Percentiles rank a stretch among this genome's conserved stretches.
Evolutionary conservation across 1,284 basidiomycete genomes (phyloP).

Genomic region (Tremellales sp.): DNA sequence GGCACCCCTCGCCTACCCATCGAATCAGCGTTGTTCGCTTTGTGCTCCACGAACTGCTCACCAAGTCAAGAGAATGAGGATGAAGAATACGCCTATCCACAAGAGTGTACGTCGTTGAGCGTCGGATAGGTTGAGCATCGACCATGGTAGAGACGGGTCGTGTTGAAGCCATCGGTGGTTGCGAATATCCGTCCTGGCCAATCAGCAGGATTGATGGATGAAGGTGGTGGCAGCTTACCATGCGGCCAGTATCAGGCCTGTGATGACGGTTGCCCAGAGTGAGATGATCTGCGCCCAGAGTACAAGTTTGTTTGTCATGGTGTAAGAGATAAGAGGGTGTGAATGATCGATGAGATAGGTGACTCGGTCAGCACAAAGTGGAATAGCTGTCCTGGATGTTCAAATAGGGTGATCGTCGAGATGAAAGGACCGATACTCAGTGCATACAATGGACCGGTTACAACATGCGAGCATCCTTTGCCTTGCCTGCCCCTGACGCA

Average conservation of each 20-base stretch:
- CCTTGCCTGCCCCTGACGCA: neutral
- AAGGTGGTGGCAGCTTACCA: neutral
- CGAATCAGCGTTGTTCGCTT: neutral
- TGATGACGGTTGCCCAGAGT: neutral
- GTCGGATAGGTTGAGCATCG: conserved; percentile 14
- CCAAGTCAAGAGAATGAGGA: conserved; percentile 22
- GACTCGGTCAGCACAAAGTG: neutral
- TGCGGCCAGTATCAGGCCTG: neutral
- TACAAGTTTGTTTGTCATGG: no score
- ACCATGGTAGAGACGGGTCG: neutral
- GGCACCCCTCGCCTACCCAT: neutral
- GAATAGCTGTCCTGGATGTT: no score
- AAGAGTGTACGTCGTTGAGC: conserved; percentile 22
- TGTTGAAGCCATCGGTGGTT: neutral
- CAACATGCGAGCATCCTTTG: no score
- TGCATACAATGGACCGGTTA: neutral
- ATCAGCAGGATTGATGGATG: neutral
- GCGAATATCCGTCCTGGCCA: neutral
- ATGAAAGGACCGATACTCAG: neutral
- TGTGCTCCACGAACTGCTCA: conserved; percentile 5
- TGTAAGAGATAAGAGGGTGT: neutral
- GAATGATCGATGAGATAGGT: neutral
- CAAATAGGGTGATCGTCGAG: neutral
- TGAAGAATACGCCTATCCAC: conserved; percentile 10
- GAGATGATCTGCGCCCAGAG: no score